Percentiles rank a stretch among this genome's conserved stretches.
phyloP scores from a whole-genome alignment of 78 protist genomes.

The Planoprotostelium fungivorum region DNA sequence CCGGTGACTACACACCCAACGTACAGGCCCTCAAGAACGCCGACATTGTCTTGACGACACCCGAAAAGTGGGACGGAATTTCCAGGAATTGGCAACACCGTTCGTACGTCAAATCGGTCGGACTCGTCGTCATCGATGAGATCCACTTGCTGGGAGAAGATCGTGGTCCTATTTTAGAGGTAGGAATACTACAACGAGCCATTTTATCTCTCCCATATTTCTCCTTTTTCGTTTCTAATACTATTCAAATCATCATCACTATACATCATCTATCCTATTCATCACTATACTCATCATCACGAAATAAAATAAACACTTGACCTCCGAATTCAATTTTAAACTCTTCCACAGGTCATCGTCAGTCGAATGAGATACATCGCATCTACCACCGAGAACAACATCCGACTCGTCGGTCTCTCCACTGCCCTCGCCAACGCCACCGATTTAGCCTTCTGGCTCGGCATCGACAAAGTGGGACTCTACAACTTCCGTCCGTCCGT shows the following conservation, averaged over 20 bases:
- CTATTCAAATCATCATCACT: no score
- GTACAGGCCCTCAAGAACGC: slow-evolving; percentile 81
- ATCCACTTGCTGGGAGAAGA: slow-evolving; percentile 88
- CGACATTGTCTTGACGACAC: slow-evolving; percentile 85
- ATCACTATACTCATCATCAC: no score
- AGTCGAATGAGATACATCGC: slow-evolving; percentile 90
- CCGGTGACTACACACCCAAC: slow-evolving; percentile 97
- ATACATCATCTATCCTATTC: no score
- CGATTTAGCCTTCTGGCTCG: slow-evolving; percentile 81
- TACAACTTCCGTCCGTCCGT: slow-evolving; percentile 94
- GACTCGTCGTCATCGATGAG: slow-evolving; percentile 89
- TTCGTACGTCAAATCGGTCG: slow-evolving; percentile 56
- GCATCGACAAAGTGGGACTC: slow-evolving; percentile 36
- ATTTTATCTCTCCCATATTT: no score
- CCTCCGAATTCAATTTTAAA: no score
- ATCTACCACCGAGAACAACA: slow-evolving; percentile 38
- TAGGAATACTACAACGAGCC: not conserved
- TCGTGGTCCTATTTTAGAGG: slow-evolving; percentile 81
- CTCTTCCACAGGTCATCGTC: slow-evolving; percentile 58
- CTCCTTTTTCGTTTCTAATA: no score
- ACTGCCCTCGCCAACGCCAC: slow-evolving; percentile 84
- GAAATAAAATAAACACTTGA: no score
- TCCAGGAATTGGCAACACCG: slow-evolving; percentile 90
- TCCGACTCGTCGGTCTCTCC: slow-evolving; percentile 83
- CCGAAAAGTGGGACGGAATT: slow-evolving; percentile 90